Conservation (phyloP, 2,329 filamentous ascomycete species). For the Penicillium sp. region DNA sequence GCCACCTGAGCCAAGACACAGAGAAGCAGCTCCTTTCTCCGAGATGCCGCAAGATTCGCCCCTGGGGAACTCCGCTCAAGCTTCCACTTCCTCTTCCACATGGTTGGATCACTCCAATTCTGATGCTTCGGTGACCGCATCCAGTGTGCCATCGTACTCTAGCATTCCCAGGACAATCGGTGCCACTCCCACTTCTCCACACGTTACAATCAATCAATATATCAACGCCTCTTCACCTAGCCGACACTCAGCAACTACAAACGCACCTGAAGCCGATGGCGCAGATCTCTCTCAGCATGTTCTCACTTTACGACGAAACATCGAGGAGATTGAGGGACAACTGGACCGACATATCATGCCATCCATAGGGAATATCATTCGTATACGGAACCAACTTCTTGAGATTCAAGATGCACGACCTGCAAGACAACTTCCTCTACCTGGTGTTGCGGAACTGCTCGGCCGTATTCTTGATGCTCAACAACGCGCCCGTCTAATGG, state of each 20-base stretch:
- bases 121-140: neutral
- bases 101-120: neutral
- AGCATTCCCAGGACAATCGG: neutral
- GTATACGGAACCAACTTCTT: slow-evolving; percentile 30
- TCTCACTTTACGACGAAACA: slow-evolving; percentile 16
- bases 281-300: neutral
- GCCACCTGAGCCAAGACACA: neutral
- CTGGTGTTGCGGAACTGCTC: slow-evolving; percentile 26
- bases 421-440: slow-evolving; percentile 21
- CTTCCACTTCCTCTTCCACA: neutral
- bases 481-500: neutral
- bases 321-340: slow-evolving; percentile 29
- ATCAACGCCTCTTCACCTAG: neutral
- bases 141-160: neutral
- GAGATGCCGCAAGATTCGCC: neutral
- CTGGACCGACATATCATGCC: slow-evolving; percentile 28
- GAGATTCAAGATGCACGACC: slow-evolving; percentile 34
- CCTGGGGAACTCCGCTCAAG: neutral
- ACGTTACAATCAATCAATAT: neutral
- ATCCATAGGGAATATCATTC: slow-evolving; percentile 31
- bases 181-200: neutral
- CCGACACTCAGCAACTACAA: neutral
- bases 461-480: neutral
- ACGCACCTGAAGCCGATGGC: neutral
- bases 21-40: neutral